A percentile compares a stretch with the other conserved stretches of the same genome.
Evolutionary conservation across 164 flowering plant species (phyloP).

Genomic region (Tetracentron sinense): DNA sequence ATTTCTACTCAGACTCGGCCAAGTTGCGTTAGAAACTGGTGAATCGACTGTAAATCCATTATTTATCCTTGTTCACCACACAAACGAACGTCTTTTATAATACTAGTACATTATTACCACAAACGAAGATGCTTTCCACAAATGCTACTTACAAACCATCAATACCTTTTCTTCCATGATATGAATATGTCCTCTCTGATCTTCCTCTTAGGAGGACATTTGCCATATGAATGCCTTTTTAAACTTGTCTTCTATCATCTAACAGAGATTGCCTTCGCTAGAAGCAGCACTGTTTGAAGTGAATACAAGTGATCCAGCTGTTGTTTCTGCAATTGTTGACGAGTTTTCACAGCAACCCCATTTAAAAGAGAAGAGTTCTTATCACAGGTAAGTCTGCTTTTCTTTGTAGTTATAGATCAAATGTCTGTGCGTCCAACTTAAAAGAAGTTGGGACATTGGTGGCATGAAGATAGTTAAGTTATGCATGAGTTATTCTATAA

Average conservation of each 20-base stretch:
- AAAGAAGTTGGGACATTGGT: too few relatives aligned
- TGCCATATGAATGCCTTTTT: constrained; percentile 2
- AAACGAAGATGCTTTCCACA: too few relatives aligned
- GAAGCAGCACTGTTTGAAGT: constrained; percentile 57
- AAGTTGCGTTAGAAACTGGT: too few relatives aligned
- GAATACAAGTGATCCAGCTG: constrained; percentile 43
- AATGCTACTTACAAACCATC: neutral
- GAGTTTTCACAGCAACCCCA: constrained; percentile 45
- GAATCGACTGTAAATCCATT: too few relatives aligned
- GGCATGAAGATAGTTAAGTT: neutral
- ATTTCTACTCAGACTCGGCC: too few relatives aligned
- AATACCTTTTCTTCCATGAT: neutral
- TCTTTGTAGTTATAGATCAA: neutral
- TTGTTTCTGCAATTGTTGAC: constrained; percentile 50
- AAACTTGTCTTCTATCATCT: constrained; percentile 10
- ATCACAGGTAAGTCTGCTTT: constrained; percentile 36
- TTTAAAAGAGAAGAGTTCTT: constrained; percentile 65
- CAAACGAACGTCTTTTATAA: too few relatives aligned
- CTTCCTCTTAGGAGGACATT: neutral
- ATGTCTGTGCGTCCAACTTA: neutral
- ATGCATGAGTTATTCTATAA: too few relatives aligned
- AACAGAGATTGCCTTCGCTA: constrained; percentile 55
- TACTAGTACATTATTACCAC: too few relatives aligned
- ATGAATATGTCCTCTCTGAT: neutral
- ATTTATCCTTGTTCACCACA: too few relatives aligned